A percentile compares a stretch with the other conserved stretches of the same genome.
These are phyloP conservation scores for Alternaria rosae DNA, from an alignment of 2,329 filamentous ascomycete species.

Conservation along the genomic window DNA sequence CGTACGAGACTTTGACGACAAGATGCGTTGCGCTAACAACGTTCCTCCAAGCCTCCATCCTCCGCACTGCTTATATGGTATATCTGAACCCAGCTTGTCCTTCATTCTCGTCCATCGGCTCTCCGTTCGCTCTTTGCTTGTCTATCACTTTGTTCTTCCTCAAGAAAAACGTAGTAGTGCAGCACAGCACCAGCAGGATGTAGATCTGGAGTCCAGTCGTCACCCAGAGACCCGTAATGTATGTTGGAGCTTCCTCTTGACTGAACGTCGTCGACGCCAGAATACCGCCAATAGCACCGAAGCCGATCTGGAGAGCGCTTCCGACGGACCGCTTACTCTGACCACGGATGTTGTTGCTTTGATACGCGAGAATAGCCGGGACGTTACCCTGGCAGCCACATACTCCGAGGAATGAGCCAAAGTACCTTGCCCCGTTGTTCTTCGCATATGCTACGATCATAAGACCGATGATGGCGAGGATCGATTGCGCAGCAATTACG, in stretches of 20 bases:
- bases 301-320: conserved; percentile 32
- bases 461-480: conserved; percentile 31
- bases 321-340: conserved; percentile 33
- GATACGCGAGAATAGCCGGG: conserved; percentile 35
- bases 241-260: conserved; percentile 30
- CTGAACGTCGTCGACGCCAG: conserved; percentile 31
- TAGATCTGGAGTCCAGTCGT: conserved; percentile 28
- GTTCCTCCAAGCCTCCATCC: not conserved
- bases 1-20: not conserved
- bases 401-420: conserved; percentile 36
- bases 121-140: conserved; percentile 17
- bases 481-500: conserved; percentile 28
- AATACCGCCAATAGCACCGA: conserved; percentile 38
- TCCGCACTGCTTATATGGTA: not conserved
- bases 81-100: conserved; percentile 32
- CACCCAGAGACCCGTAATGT: conserved; percentile 31
- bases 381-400: conserved; percentile 29
- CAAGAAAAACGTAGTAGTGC: conserved; percentile 21
- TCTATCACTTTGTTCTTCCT: conserved; percentile 25
- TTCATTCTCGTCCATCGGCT: conserved; percentile 23
- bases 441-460: conserved; percentile 34
- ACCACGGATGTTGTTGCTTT: conserved; percentile 34
- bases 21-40: not conserved
- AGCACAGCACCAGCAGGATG: conserved; percentile 20
- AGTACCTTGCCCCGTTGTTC: conserved; percentile 35